Conservation (phyloP, 176 grass and related monocot species). For the Raddia distichophylla region DNA sequence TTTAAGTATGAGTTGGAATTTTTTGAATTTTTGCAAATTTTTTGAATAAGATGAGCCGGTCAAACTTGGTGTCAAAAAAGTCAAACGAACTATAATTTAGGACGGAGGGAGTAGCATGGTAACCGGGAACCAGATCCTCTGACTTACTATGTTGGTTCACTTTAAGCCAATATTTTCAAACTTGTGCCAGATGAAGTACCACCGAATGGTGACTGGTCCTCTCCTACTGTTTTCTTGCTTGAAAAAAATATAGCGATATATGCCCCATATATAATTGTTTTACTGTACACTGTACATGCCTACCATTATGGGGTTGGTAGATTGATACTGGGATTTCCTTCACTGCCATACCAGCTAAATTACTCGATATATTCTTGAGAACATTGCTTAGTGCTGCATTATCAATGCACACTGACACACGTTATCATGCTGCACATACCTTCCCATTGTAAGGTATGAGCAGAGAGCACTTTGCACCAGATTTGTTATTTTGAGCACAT, state of each 20-base stretch:
- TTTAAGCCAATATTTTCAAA: too few species aligned
- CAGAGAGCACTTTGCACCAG: neutral
- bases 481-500: slow-evolving; percentile 35
- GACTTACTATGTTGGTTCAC: too few species aligned
- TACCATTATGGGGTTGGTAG: slow-evolving; percentile 7
- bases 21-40: too few species aligned
- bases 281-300: neutral
- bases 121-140: too few species aligned
- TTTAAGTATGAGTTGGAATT: too few species aligned
- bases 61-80: too few species aligned
- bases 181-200: too few species aligned
- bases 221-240: too few species aligned
- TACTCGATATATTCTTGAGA: slow-evolving; percentile 38
- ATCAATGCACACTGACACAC: neutral
- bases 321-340: slow-evolving; percentile 9
- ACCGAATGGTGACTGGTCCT: too few species aligned
- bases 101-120: too few species aligned
- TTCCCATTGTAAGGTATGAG: neutral
- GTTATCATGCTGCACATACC: slow-evolving; percentile 20
- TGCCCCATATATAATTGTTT: slow-evolving; percentile 8
- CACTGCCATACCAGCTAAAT: slow-evolving; percentile 18
- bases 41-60: too few species aligned
- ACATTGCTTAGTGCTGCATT: slow-evolving; percentile 27
- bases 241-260: slow-evolving; percentile 9
- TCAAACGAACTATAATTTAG: too few species aligned